These are phyloP conservation scores for Alternaria postmessia DNA, from an alignment of 2,329 filamentous ascomycete species.

Conservation along the genomic window DNA sequence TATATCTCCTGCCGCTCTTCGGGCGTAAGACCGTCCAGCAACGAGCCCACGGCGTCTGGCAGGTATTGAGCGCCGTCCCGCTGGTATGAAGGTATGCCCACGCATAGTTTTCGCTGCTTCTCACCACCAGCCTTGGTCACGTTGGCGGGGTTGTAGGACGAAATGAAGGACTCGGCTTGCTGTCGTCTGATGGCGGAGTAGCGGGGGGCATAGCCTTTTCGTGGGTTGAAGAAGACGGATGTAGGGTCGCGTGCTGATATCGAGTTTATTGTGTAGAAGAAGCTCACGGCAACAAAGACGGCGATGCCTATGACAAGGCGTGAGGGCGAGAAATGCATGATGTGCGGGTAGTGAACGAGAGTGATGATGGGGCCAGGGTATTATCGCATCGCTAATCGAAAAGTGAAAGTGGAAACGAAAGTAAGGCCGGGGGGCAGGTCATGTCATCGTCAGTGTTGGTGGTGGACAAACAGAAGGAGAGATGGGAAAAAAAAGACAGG, in stretches of 20 bases:
- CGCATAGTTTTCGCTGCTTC: conserved; percentile 48
- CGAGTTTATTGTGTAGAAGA: conserved; percentile 36
- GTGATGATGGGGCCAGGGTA: conserved; percentile 12
- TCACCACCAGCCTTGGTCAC: conserved; percentile 24
- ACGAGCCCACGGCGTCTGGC: conserved; percentile 53
- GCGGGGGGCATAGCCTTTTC: conserved; percentile 40
- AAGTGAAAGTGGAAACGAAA: not conserved
- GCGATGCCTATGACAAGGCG: conserved; percentile 31
- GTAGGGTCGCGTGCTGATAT: conserved; percentile 45
- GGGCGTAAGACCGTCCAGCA: conserved; percentile 54
- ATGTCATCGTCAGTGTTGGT: conserved; percentile 17
- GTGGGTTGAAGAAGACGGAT: conserved; percentile 47
- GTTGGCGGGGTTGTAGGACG: conserved; percentile 29
- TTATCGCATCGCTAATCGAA: conserved; percentile 18
- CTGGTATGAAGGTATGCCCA: conserved; percentile 56
- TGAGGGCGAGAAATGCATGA: conserved; percentile 32
- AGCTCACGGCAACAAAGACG: conserved; percentile 26
- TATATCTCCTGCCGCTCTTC: conserved; percentile 54
- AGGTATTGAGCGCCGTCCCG: conserved; percentile 54
- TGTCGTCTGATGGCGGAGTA: conserved; percentile 44
- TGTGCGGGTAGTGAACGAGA: conserved; percentile 7
- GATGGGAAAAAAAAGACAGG: conserved; percentile 17
- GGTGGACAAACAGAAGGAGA: not conserved
- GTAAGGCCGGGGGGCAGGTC: conserved; percentile 9
- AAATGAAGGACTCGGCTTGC: conserved; percentile 41